phyloP scores from a whole-genome alignment of 192 early-diverging fungal genomes.

The Gigaspora rosea region DNA sequence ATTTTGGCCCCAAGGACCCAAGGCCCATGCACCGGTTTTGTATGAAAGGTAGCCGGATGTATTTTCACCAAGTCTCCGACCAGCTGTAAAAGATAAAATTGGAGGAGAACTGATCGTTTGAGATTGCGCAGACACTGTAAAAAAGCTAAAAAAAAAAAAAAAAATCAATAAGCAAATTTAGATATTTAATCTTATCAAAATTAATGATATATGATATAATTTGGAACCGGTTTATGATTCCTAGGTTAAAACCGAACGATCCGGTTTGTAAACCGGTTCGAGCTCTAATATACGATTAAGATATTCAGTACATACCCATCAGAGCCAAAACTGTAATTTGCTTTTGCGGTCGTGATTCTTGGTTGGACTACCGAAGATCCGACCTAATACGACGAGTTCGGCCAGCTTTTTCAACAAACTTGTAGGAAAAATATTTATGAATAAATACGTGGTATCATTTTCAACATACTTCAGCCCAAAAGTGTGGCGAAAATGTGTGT shows the following conservation, averaged over 20 bases:
- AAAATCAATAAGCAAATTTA: not conserved
- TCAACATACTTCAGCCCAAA: conserved; percentile 66
- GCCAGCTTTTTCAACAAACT: conserved; percentile 22
- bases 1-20: conserved; percentile 64
- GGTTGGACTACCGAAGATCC: conserved; percentile 58
- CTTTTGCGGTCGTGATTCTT: conserved; percentile 63
- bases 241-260: no score
- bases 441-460: conserved; percentile 11
- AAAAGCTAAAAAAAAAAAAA: conserved; percentile 52
- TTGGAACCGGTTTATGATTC: not conserved
- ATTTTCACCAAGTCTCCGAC: conserved; percentile 60
- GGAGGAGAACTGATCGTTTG: conserved; percentile 67
- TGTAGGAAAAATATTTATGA: conserved; percentile 2
- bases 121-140: conserved; percentile 59
- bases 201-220: not conserved
- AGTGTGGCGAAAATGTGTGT: conserved; percentile 70
- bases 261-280: no score
- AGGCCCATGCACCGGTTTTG: conserved; percentile 71
- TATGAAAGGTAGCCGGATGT: conserved; percentile 63
- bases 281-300: no score
- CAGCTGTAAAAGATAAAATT: conserved; percentile 58
- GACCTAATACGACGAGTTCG: conserved; percentile 51
- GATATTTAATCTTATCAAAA: not conserved
- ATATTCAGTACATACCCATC: conserved; percentile 41
- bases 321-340: conserved; percentile 47